Conservation (phyloP, 768 basidiomycete species). For the Pulveroboletus sp. region DNA sequence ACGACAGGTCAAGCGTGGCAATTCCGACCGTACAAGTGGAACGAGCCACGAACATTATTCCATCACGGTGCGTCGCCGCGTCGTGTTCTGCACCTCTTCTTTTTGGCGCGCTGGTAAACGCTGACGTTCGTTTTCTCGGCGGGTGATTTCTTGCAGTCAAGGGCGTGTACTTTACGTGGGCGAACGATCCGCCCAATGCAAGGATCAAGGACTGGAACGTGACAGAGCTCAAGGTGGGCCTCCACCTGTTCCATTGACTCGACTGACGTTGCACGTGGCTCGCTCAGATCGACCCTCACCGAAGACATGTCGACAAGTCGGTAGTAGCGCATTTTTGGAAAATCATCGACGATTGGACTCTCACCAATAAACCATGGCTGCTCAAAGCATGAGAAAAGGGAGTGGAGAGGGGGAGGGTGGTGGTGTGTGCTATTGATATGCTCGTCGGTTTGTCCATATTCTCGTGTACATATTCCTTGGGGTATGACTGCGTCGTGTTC, state of each 20-base stretch:
- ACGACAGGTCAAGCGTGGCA: slow-evolving; percentile 99
- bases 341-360: slow-evolving; percentile 80
- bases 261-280: not conserved
- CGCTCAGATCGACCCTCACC: slow-evolving; percentile 77
- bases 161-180: slow-evolving; percentile 93
- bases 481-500: not conserved
- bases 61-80: slow-evolving; percentile 71
- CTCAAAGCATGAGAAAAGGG: slow-evolving; percentile 37
- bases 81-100: not conserved
- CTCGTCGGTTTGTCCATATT: not conserved
- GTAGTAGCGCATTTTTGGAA: slow-evolving; percentile 97
- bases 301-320: slow-evolving; percentile 91
- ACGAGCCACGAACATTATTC: slow-evolving; percentile 85
- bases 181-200: slow-evolving; percentile 82
- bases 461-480: slow-evolving; percentile 1
- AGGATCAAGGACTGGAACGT: slow-evolving; percentile 98
- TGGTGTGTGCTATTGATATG: not conserved
- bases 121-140: not conserved
- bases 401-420: not conserved
- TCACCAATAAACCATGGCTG: slow-evolving; percentile 73
- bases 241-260: not conserved
- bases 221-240: slow-evolving; percentile 76
- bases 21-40: slow-evolving; percentile 96
- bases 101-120: too few relatives aligned
- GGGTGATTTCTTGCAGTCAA: slow-evolving; percentile 55